Evolutionary conservation across 139 green algal species (phyloP).

Genomic region (Chlorella sorokiniana): DNA sequence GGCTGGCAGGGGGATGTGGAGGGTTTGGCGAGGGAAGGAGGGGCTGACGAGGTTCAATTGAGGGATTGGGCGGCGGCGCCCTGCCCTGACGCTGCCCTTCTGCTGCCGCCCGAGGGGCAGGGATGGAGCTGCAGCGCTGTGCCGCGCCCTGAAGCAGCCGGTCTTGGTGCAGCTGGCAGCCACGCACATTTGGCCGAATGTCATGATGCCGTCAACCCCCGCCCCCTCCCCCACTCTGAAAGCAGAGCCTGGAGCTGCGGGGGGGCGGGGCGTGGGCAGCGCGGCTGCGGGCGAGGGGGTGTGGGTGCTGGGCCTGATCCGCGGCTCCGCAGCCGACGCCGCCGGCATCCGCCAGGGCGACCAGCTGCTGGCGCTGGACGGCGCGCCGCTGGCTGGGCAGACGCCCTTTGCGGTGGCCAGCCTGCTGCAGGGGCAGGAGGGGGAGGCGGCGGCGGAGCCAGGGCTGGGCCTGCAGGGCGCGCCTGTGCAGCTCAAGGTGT

Average conservation of each 20-base stretch:
- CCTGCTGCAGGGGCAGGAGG: conserved; percentile 39
- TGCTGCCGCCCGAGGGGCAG: too few relatives aligned
- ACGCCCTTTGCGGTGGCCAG: conserved; percentile 72
- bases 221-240: too few relatives aligned
- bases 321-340: conserved; percentile 67
- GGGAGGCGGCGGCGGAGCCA: conserved; percentile 1
- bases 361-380: conserved; percentile 81
- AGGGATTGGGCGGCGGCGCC: too few relatives aligned
- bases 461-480: background rate
- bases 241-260: conserved; percentile 22
- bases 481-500: conserved; percentile 40
- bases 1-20: background rate
- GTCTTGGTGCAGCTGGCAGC: too few relatives aligned
- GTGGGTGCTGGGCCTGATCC: conserved; percentile 87
- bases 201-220: background rate
- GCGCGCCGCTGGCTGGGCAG: conserved; percentile 40
- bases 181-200: too few relatives aligned
- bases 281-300: conserved; percentile 34
- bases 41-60: background rate
- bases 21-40: background rate
- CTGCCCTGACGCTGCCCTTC: too few relatives aligned
- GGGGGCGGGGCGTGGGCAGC: background rate
- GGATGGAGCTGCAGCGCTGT: too few relatives aligned
- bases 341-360: conserved; percentile 87
- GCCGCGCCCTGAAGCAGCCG: too few relatives aligned